Percentiles rank a stretch among this genome's conserved stretches.
phyloP scores from a whole-genome alignment of 163 green algal species.

The Picocystis sp. region DNA sequence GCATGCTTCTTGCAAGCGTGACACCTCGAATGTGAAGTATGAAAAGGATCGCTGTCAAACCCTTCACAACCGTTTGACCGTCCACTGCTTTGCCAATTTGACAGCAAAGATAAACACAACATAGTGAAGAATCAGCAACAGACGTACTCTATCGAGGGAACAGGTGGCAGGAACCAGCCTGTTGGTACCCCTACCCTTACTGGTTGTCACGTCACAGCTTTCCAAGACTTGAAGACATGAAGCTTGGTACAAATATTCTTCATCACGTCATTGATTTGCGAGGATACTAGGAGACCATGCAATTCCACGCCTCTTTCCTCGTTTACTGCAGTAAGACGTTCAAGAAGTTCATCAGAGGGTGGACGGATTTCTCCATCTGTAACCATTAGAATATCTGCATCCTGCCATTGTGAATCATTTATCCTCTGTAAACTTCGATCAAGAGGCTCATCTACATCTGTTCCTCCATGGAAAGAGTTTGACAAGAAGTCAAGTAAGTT shows the following conservation, averaged over 20 bases:
- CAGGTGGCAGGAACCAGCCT: no score
- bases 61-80: no score
- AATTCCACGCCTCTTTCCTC: slow-evolving; percentile 64
- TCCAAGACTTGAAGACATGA: slow-evolving; percentile 76
- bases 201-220: slow-evolving; percentile 21
- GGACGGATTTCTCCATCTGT: slow-evolving; percentile 80
- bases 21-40: no score
- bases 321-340: slow-evolving; percentile 11
- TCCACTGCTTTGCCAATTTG: no score
- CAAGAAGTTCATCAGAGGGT: slow-evolving; percentile 35
- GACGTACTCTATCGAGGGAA: no score
- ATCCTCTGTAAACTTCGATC: slow-evolving; percentile 56
- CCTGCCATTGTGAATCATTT: slow-evolving; percentile 41
- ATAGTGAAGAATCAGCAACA: no score
- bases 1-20: no score
- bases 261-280: slow-evolving; percentile 43
- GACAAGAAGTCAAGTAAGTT: slow-evolving; percentile 61
- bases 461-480: slow-evolving; percentile 63
- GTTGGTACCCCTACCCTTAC: no score
- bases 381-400: slow-evolving; percentile 80
- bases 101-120: no score
- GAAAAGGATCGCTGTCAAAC: no score
- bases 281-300: slow-evolving; percentile 68
- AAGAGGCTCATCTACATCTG: slow-evolving; percentile 71
- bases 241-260: slow-evolving; percentile 58